Evolutionary conservation across 306 rosid genomes (phyloP).

Genomic region (Malus domestica): ASM211411v1 NC_041792.1:10427501-10428000

Average conservation of each 20-base stretch:
- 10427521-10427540: too few species aligned
- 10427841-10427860: neutral
- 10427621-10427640: neutral
- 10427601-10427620: too few species aligned
- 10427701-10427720: neutral
- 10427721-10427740: neutral
- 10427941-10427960: constrained; percentile 17
- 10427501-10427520: too few species aligned
- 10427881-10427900: constrained; percentile 41
- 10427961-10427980: constrained; percentile 12
- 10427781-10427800: neutral
- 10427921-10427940: constrained; percentile 28
- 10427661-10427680: neutral
- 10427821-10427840: neutral
- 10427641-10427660: neutral
- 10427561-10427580: too few species aligned
- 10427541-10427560: too few species aligned
- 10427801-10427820: neutral
- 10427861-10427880: constrained; percentile 36
- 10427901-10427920: constrained; percentile 3
- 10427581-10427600: too few species aligned
- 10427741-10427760: neutral
- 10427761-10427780: neutral
- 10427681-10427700: neutral
- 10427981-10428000: neutral